Evolutionary conservation across 1,284 basidiomycete species (phyloP).

Genomic region (Ceratobasidium sp.): DNA sequence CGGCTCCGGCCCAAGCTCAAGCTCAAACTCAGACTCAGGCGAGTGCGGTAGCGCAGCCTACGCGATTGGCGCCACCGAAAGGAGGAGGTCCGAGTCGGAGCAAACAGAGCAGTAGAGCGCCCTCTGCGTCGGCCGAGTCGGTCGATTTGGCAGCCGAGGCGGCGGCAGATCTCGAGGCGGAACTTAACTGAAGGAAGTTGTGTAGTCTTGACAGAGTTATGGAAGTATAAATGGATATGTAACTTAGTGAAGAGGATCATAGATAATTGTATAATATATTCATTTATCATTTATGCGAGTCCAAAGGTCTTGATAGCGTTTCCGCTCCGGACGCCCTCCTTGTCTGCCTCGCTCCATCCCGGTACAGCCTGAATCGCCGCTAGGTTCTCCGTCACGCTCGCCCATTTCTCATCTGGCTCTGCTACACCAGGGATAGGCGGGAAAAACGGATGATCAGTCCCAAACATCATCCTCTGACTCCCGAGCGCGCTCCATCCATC

Average conservation of each 20-base stretch:
- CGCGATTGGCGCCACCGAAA: conserved; percentile 27
- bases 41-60: background rate
- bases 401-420: conserved; percentile 72
- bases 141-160: conserved; percentile 39
- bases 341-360: conserved; percentile 73
- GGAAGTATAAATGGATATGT: background rate
- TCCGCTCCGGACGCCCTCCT: conserved; percentile 72
- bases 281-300: conserved; percentile 46
- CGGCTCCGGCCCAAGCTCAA: background rate
- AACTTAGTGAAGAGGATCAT: background rate
- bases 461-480: conserved; percentile 78
- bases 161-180: conserved; percentile 39
- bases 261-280: background rate
- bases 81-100: conserved; percentile 7
- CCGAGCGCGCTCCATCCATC: conserved; percentile 55
- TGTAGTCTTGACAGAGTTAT: background rate
- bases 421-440: conserved; percentile 73
- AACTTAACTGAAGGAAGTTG: conserved; percentile 9
- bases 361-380: conserved; percentile 77
- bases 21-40: background rate
- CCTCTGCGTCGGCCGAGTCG: conserved; percentile 40
- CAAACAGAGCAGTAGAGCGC: conserved; percentile 32
- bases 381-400: conserved; percentile 84
- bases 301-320: conserved; percentile 80
- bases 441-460: conserved; percentile 92